Evolutionary conservation across 2,329 filamentous ascomycete genomes (phyloP).

Genomic region (Furcasterigmium furcatum): DNA sequence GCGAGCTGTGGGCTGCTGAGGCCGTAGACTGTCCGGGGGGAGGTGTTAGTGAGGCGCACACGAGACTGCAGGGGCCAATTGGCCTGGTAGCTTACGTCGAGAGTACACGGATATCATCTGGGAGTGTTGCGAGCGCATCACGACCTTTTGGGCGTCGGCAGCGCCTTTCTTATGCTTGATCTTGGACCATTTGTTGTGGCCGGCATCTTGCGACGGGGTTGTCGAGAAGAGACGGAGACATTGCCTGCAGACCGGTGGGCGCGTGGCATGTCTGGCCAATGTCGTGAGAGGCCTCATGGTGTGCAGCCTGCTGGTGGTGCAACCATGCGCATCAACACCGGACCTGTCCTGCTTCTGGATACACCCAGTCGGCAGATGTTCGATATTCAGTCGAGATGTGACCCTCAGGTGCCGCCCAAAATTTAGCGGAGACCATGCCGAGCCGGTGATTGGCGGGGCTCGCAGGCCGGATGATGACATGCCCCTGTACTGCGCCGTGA

Average conservation of each 20-base stretch:
- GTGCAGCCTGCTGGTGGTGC: no score
- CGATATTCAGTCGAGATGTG: no score
- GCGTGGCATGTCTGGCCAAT: background rate
- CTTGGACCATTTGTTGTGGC: slow-evolving; percentile 93
- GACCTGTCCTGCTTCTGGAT: no score
- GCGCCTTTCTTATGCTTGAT: slow-evolving; percentile 94
- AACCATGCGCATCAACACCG: no score
- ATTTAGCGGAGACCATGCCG: no score
- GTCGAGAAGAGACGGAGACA: slow-evolving; percentile 47
- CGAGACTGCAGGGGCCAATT: background rate
- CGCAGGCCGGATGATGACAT: no score
- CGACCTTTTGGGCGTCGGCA: slow-evolving; percentile 76
- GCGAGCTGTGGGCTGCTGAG: slow-evolving; percentile 75
- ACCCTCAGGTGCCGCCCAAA: no score
- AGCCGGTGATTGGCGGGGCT: no score
- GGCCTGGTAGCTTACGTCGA: slow-evolving; percentile 53
- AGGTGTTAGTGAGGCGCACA: slow-evolving; percentile 6
- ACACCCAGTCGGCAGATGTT: no score
- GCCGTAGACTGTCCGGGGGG: slow-evolving; percentile 61
- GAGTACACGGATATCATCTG: slow-evolving; percentile 73
- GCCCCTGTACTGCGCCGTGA: no score
- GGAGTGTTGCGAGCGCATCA: slow-evolving; percentile 63
- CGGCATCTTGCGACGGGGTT: slow-evolving; percentile 48
- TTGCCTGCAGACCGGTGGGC: slow-evolving; percentile 36
- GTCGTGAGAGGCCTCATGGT: background rate